Base-by-base conservation (phyloP, 2,329 filamentous ascomycete genomes). In the Dothideomycetes sp. region DNA sequence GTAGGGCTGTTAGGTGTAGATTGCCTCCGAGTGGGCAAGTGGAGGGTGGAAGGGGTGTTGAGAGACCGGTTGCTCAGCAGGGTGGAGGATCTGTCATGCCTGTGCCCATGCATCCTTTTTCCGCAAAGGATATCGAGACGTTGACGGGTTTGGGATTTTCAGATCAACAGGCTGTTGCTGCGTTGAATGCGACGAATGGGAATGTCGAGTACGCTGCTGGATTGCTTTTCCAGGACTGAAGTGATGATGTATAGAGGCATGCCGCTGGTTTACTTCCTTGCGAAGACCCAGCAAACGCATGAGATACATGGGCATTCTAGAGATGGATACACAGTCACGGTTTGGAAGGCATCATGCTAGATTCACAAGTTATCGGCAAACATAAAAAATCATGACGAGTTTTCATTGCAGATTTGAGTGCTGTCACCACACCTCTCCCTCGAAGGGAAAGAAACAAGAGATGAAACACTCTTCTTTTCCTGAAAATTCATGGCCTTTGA, bases 181-280 rank as follows among this genome's bases (percentile, higher is more conserved):
- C 68, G 19, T 47, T 71, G 45, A 68, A 69, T 49, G 61, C 62
- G 7, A 69, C 67, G 12, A 61, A 62, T n/a, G 67, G 67, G 1
- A 65, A 70, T 45, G 65, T 68, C 6, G 68, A 70, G 37, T 57
- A 66, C 45, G 68, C 68, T 5, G 68, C 68, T 17, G 65, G 63
- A 8, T 57, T 70, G 16, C 46, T 70, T 25, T 68, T 70, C 40
- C 63, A 68, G 35, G 51, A 59, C 38, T 61, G 45, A 57, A 23
- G 19, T 31, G 3, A n/a, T n/a, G n/a, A n/a, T n/a, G n/a, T n/a
- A n/a, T n/a, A n/a, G 24, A n/a, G n/a, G n/a, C n/a, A n/a, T n/a
- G n/a, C n/a, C n/a, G n/a, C n/a, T n/a, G n/a, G n/a, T n/a, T n/a
- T n/a, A n/a, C n/a, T n/a, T n/a, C n/a, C n/a, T n/a, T n/a, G n/a